phyloP scores from a whole-genome alignment of 2,329 filamentous ascomycete genomes.

The Claviceps sp. region DNA sequence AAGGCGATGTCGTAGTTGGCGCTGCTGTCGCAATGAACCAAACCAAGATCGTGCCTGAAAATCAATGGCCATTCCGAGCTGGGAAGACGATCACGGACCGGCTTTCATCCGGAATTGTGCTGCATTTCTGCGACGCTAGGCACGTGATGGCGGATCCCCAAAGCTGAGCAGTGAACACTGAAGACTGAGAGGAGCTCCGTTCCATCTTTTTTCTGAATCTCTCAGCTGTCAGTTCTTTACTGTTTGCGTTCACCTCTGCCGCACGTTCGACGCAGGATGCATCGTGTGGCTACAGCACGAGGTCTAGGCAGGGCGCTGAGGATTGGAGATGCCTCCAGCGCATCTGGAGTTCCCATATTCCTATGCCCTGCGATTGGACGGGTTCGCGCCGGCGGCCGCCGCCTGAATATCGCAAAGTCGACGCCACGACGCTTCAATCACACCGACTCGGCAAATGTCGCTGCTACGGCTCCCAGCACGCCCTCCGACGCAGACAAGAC shows the following conservation, averaged over 20 bases:
- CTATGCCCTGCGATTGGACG: conserved; percentile 31
- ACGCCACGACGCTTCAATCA: conserved; percentile 14
- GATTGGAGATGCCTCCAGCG: conserved; percentile 24
- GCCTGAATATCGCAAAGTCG: conserved; percentile 5
- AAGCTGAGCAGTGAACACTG: too few relatives aligned
- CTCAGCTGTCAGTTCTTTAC: too few relatives aligned
- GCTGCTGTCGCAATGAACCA: not conserved
- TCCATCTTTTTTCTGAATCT: too few relatives aligned
- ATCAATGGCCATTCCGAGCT: not conserved
- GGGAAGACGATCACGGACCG: conserved; percentile 7
- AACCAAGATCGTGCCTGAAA: not conserved
- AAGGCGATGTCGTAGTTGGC: not conserved
- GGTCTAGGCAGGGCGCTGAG: conserved; percentile 30
- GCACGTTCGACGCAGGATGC: conserved; percentile 20
- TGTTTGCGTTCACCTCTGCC: too few relatives aligned
- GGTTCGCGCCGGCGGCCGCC: conserved; percentile 3
- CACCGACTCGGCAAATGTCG: conserved; percentile 7
- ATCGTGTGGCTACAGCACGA: conserved; percentile 27
- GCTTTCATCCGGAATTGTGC: conserved; percentile 11
- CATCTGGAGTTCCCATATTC: conserved; percentile 30
- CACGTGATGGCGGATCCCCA: too few relatives aligned
- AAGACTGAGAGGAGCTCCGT: too few relatives aligned
- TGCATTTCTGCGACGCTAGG: not conserved
- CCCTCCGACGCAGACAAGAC: not conserved
- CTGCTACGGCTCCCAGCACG: conserved; percentile 5